Evolutionary conservation across 2,329 filamentous ascomycete genomes (phyloP).

Genomic region (Aureobasidium sp.): DNA sequence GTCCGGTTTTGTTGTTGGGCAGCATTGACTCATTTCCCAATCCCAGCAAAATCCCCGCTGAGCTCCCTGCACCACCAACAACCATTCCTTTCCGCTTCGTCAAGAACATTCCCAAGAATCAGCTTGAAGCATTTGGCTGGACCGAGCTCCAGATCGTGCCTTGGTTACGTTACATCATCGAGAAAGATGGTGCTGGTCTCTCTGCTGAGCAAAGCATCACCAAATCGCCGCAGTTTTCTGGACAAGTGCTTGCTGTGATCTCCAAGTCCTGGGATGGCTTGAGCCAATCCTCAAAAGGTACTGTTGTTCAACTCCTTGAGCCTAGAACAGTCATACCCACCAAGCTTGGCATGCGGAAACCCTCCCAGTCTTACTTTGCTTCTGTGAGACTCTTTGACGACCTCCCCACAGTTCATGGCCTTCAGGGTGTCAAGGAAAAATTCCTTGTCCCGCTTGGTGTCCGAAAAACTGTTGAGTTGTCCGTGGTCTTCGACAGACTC

Average conservation of each 20-base stretch:
- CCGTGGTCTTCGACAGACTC: slow-evolving; percentile 84
- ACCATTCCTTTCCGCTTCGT: slow-evolving; percentile 85
- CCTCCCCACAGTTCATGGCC: slow-evolving; percentile 69
- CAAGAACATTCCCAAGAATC: slow-evolving; percentile 55
- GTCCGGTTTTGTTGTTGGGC: slow-evolving; percentile 69
- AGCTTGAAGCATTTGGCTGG: slow-evolving; percentile 81
- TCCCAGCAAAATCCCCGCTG: slow-evolving; percentile 70
- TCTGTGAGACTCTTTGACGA: slow-evolving; percentile 95
- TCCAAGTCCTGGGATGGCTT: slow-evolving; percentile 90
- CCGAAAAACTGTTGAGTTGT: slow-evolving; percentile 88
- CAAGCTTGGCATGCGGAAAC: slow-evolving; percentile 80
- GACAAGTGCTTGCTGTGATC: slow-evolving; percentile 67
- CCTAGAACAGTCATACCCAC: slow-evolving; percentile 76
- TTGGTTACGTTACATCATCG: slow-evolving; percentile 79
- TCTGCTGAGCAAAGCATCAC: slow-evolving; percentile 63
- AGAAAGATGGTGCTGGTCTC: slow-evolving; percentile 54
- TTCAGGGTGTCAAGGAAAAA: slow-evolving; percentile 82
- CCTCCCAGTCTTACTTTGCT: slow-evolving; percentile 81
- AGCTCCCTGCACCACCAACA: slow-evolving; percentile 69
- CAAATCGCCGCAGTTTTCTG: slow-evolving; percentile 64
- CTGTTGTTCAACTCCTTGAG: slow-evolving; percentile 58
- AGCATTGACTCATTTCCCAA: slow-evolving; percentile 69
- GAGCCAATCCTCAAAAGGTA: slow-evolving; percentile 57
- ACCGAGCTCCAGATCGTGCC: slow-evolving; percentile 73
- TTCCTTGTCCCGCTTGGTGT: slow-evolving; percentile 78